Evolutionary conservation across 495 filamentous ascomycete species (phyloP), one percentile per base, ranked within the genome.

Genomic region (Cercophora scortea): DNA sequence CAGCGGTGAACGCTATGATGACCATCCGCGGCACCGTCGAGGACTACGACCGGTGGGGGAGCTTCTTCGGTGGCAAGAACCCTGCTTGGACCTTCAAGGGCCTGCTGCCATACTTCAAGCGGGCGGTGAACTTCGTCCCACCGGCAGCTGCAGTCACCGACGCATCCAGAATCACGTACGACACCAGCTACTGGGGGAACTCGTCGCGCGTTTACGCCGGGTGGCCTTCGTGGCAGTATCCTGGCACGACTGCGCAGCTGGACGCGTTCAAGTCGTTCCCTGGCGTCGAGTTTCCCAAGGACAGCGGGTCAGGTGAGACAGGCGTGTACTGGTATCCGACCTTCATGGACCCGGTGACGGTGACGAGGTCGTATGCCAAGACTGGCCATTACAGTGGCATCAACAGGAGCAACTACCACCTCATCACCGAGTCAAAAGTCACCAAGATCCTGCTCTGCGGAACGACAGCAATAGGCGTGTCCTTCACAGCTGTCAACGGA

Each of bases 1-100:
- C 73, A 15, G 75, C 73, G 1, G 68, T 85, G 48, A 87, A 86
- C 49, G 74, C 72, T 33, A 70, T 72, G 49, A 73, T 76, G 57
- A 76, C 67, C 45, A 72, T 79, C 25, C 57, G 73, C 6, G 71
- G 67, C 2, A 64, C 69, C 0, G 56, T 66, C 0, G 69, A 70
- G 43, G 74, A 77, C 48, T 76, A 74, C 46, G 68, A 77, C 44
- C 63, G 67, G 32, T 77, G 74, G 74, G 72, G 70, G 3, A 52
- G 51, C 10, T 69, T 76, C 58, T 72, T 72, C 46, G 46, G 63
- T 40, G 60, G 59, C 7, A 47, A 51, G 8, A 7, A 6, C 32
- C 66, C 67, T 1, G 53, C 61, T 10, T 79, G 74, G 76, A 67
- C 55, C 33, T 79, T 74, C 73, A 47, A 68, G 18, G 68, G 68